A percentile compares a stretch with the other conserved stretches of the same genome.
These are phyloP conservation scores for Bigelowiella natans DNA, from an alignment of 78 protist species.

Conservation along the genomic window DNA sequence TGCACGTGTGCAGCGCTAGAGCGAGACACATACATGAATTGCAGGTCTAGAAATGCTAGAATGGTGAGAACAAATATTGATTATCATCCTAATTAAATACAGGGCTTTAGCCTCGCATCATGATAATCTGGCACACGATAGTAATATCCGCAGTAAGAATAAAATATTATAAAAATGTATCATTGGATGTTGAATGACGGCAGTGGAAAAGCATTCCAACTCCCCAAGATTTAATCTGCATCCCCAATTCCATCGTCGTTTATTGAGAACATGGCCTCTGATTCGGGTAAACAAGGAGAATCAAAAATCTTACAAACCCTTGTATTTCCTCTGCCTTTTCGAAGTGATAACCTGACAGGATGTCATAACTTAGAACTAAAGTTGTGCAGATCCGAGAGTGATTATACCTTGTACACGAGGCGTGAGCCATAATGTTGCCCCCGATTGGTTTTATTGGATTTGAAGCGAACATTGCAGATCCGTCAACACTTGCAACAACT, in stretches of 20 bases:
- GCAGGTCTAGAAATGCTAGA: no score
- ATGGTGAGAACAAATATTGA: no score
- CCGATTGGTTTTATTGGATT: slow-evolving; percentile 92
- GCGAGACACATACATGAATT: no score
- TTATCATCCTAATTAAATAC: no score
- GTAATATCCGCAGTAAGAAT: no score
- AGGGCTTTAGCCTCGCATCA: no score
- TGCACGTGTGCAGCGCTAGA: no score
- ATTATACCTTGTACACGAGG: slow-evolving; percentile 84
- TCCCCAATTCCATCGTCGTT: slow-evolving; percentile 40
- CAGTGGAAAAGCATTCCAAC: no score
- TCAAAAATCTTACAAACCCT: slow-evolving; percentile 92
- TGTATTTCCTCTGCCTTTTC: slow-evolving; percentile 92
- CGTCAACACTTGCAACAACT: slow-evolving; percentile 66
- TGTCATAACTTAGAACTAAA: background rate
- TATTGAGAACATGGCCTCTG: slow-evolving; percentile 26
- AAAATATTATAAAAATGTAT: no score
- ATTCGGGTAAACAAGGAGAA: slow-evolving; percentile 84
- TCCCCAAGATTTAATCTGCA: background rate
- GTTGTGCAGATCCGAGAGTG: no score
- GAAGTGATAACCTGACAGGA: slow-evolving; percentile 30
- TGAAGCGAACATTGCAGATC: slow-evolving; percentile 35
- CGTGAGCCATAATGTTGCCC: slow-evolving; percentile 99
- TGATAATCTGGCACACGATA: no score
- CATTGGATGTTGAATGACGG: no score